Percentiles rank a stretch among this genome's conserved stretches.
Evolutionary conservation across 495 filamentous ascomycete genomes (phyloP).

Genomic region (Extremus antarcticus): DNA sequence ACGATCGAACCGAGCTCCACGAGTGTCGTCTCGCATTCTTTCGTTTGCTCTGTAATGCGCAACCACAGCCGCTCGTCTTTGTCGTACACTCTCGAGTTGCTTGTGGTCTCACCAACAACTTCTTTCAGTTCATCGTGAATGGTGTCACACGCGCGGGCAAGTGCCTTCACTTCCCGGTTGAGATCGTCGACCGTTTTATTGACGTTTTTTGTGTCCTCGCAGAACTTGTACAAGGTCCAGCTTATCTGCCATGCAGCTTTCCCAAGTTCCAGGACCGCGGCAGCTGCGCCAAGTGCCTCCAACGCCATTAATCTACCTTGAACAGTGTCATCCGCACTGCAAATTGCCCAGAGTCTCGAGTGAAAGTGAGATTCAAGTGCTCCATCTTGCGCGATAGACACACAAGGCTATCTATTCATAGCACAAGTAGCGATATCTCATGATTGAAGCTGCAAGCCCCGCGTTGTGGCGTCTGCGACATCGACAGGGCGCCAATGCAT

Average conservation of each 20-base stretch:
- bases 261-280: slow-evolving; percentile 23
- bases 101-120: neutral
- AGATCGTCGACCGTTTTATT: neutral
- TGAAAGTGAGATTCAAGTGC: no score
- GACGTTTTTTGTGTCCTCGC: neutral
- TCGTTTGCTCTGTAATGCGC: neutral
- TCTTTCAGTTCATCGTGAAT: neutral
- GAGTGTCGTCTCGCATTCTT: neutral
- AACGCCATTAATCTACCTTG: no score
- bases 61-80: neutral
- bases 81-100: no score
- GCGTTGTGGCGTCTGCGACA: no score
- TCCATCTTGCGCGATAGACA: no score
- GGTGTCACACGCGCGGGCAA: neutral
- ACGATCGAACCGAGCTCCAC: neutral
- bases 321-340: no score
- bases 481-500: no score
- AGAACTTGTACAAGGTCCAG: neutral
- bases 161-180: neutral
- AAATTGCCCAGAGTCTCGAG: no score
- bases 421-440: no score
- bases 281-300: slow-evolving; percentile 18
- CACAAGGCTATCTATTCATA: no score
- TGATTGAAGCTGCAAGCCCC: no score
- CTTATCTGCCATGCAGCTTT: slow-evolving; percentile 27